A percentile compares a stretch with the other conserved stretches of the same genome.
These are phyloP conservation scores for Trypanosoma scelopori DNA, from an alignment of 208 protist genomes.

Conservation along the genomic window DNA sequence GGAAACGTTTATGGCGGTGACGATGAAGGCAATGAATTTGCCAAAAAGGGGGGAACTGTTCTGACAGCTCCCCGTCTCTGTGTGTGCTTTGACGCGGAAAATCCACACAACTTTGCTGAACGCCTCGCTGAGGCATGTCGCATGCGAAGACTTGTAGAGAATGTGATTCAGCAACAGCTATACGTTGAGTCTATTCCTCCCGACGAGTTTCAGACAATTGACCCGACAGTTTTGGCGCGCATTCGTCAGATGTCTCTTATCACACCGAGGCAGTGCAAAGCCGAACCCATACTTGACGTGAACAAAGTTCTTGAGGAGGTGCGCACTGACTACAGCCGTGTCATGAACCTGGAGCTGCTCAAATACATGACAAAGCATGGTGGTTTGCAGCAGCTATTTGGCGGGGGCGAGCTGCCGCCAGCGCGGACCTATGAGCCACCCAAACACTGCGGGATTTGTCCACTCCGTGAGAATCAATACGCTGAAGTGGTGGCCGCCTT, in stretches of 20 bases:
- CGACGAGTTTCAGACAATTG: conserved; percentile 86
- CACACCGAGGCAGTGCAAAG: conserved; percentile 70
- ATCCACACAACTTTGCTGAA: conserved; percentile 87
- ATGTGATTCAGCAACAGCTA: conserved; percentile 80
- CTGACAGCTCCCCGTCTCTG: conserved; percentile 73
- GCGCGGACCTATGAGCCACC: conserved; percentile 11
- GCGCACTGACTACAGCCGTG: conserved; percentile 81
- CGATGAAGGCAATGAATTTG: neutral
- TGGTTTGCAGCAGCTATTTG: conserved; percentile 47
- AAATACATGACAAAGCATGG: conserved; percentile 55
- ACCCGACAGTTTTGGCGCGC: conserved; percentile 56
- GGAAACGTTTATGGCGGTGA: no score
- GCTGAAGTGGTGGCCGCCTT: conserved; percentile 49
- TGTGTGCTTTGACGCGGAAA: conserved; percentile 93
- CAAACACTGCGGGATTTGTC: conserved; percentile 52
- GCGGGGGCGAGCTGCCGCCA: conserved; percentile 33
- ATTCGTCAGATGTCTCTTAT: conserved; percentile 70
- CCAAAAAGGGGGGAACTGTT: neutral
- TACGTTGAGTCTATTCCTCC: conserved; percentile 95
- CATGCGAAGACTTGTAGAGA: conserved; percentile 69
- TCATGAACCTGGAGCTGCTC: conserved; percentile 88
- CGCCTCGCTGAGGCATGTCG: conserved; percentile 86
- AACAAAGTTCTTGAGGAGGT: conserved; percentile 75
- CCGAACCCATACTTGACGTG: conserved; percentile 73
- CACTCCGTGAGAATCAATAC: conserved; percentile 45